phyloP scores from a whole-genome alignment of 176 grass and related monocot genomes.

The Microstegium vimineum region DNA sequence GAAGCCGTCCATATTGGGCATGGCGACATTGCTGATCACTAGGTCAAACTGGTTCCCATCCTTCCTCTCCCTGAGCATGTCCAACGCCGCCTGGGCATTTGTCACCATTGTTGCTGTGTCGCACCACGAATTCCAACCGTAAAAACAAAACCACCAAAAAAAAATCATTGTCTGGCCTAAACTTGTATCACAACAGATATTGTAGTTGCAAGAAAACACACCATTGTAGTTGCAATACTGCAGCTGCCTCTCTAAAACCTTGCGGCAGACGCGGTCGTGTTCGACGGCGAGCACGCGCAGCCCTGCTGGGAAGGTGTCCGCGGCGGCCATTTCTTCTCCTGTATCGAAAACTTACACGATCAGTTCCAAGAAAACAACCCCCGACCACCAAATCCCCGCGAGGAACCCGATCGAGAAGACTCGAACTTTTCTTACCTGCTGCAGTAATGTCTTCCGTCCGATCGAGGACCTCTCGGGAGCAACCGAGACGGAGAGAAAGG shows the following conservation, averaged over 20 bases:
- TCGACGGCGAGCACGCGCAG: constrained; percentile 48
- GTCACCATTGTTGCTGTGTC: constrained; percentile 32
- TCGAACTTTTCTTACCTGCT: neutral
- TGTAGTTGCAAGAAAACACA: constrained; percentile 12
- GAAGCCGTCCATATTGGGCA: constrained; percentile 65
- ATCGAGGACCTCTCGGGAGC: neutral
- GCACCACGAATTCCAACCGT: neutral
- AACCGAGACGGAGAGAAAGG: neutral
- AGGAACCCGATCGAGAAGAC: neutral
- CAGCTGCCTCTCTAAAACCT: constrained; percentile 2
- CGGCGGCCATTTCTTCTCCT: neutral
- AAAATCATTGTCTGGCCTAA: too few species aligned
- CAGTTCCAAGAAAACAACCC: neutral
- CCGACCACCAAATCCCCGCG: neutral
- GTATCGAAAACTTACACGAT: neutral
- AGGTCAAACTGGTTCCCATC: constrained; percentile 31
- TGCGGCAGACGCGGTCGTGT: constrained; percentile 13
- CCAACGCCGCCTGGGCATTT: constrained; percentile 26
- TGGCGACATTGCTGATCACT: constrained; percentile 54
- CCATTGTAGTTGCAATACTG: constrained; percentile 24
- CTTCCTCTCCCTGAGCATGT: constrained; percentile 43
- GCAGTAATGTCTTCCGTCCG: neutral
- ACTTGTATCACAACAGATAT: neutral
- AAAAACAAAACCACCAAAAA: neutral
- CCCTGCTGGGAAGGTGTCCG: constrained; percentile 33